These are phyloP conservation scores for Cocos nucifera DNA, from an alignment of 176 grass and related monocot genomes.

Conservation along the genomic window DNA sequence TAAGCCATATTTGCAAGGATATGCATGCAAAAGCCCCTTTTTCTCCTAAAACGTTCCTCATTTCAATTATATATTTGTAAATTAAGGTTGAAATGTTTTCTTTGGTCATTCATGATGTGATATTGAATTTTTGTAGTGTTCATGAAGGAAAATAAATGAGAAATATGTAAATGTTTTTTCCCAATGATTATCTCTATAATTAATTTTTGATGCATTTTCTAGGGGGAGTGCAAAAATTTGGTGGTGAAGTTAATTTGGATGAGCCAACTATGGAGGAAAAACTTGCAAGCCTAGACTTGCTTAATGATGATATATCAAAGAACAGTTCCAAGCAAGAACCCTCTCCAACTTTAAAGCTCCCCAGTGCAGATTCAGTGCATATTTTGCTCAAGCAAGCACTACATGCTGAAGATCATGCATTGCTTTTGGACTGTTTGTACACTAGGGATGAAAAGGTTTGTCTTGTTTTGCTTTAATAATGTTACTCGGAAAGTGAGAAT, in stretches of 20 bases:
- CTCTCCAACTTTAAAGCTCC: conserved; percentile 35
- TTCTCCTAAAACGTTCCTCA: no score
- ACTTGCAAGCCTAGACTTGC: conserved; percentile 56
- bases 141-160: conserved; percentile 7
- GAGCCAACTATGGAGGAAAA: conserved; percentile 84
- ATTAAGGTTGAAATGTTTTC: no score
- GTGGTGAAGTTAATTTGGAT: conserved; percentile 39
- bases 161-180: neutral
- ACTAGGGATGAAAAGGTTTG: conserved; percentile 75
- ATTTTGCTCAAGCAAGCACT: conserved; percentile 94
- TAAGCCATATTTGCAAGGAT: no score
- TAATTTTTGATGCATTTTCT: conserved; percentile 20
- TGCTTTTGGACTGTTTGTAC: conserved; percentile 65
- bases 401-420: conserved; percentile 62
- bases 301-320: conserved; percentile 22
- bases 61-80: no score
- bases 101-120: no score
- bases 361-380: conserved; percentile 86
- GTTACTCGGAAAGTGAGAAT: no score
- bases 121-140: neutral
- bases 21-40: no score
- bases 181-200: neutral
- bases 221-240: conserved; percentile 29
- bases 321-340: conserved; percentile 23
- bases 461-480: conserved; percentile 14